These are phyloP conservation scores for Epichloe brachyelytri DNA, from an alignment of 2,329 filamentous ascomycete species.

Conservation along the genomic window DNA sequence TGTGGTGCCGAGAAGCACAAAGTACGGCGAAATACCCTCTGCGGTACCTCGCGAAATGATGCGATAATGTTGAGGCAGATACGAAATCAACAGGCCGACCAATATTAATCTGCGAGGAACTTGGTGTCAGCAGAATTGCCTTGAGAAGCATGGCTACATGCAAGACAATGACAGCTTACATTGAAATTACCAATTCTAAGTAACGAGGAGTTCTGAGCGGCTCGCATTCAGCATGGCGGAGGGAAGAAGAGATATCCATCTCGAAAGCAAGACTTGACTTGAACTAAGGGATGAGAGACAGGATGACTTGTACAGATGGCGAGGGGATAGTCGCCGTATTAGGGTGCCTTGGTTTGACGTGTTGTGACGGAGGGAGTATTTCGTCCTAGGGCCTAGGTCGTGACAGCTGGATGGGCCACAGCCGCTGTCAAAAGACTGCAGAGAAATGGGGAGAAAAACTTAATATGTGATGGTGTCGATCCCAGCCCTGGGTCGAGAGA, in stretches of 20 bases:
- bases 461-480: neutral
- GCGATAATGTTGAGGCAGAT: slow-evolving; percentile 86
- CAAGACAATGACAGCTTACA: slow-evolving; percentile 25
- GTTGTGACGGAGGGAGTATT: neutral
- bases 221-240: slow-evolving; percentile 26
- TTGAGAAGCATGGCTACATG: neutral
- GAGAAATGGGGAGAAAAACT: neutral
- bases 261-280: neutral
- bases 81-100: slow-evolving; percentile 79
- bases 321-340: neutral
- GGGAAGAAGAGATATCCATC: neutral
- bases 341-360: neutral
- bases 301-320: neutral
- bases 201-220: slow-evolving; percentile 39
- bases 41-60: slow-evolving; percentile 78
- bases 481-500: neutral
- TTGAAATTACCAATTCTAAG: slow-evolving; percentile 42
- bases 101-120: slow-evolving; percentile 50
- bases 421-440: neutral
- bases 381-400: neutral
- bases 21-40: slow-evolving; percentile 91
- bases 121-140: neutral
- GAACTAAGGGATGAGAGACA: neutral
- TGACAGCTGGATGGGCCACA: neutral
- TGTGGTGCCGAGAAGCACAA: slow-evolving; percentile 84